Evolutionary conservation across 2,329 filamentous ascomycete genomes (phyloP), one percentile per base, ranked within the genome.

Genomic region (Alternaria alternata): DNA sequence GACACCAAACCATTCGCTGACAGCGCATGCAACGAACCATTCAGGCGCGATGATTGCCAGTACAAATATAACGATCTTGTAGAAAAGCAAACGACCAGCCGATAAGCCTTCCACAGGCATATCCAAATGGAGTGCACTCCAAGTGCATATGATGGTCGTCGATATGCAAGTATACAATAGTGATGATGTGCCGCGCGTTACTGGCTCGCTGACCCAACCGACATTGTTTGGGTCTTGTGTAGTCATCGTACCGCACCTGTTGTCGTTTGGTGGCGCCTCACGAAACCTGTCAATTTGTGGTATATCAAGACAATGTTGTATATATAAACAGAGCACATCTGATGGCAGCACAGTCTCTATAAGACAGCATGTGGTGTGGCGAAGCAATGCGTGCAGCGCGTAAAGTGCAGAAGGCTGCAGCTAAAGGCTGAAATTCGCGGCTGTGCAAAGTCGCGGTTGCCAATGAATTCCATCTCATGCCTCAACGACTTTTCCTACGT

Each of bases 301-400:
- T 20, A 5, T 0, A 39, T 39, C 1, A 2, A 39, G n/a, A 12
- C 0, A 11, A n/a, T 12, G 2, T 9, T 0, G 7, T 20, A 5
- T 12, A 5, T 5, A 39, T 12, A 20, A 20, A 11, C 38, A 39
- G 16, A 11, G 20, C 7, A 11, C n/a, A 39, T 20, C n/a, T 39
- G 7, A 20, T 4, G 4, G 7, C 4, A 39, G 8, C 8, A 39
- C 1, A 12, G n/a, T 39, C 18, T 39, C 9, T 18, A 39, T 20
- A 39, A 39, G 38, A 39, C n/a, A 39, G 9, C 38, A 39, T 39
- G 18, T 20, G 8, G 38, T 39, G 38, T 20, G n/a, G 38, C 38
- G 38, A 39, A 11, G 18, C 38, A 5, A 20, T 2, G n/a, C 38
- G 18, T 39, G 38, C 2, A 6, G 8, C 4, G n/a, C 3, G 9